Evolutionary conservation across 2,329 filamentous ascomycete species (phyloP).

Genomic region (Paraphaeosphaeria minitans): DNA sequence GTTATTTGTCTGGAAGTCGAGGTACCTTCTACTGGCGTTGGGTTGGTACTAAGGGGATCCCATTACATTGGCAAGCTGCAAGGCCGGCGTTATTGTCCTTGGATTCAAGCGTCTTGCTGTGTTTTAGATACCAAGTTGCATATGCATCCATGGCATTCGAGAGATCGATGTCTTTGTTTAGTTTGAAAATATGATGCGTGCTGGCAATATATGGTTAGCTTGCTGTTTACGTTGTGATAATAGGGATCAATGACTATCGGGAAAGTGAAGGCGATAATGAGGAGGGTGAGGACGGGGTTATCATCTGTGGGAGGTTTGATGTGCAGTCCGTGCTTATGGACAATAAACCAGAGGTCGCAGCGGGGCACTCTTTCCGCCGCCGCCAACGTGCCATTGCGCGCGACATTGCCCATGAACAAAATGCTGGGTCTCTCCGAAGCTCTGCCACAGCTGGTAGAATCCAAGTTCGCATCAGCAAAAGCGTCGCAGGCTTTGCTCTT

Average conservation of each 20-base stretch:
- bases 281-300: not conserved
- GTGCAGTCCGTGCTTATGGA: conserved; percentile 5
- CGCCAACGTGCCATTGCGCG: not conserved
- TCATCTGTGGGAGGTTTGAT: not conserved
- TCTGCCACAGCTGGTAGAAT: conserved; percentile 44
- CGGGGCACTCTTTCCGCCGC: not conserved
- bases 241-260: not conserved
- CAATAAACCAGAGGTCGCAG: not conserved
- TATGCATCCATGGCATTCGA: not conserved
- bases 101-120: not conserved
- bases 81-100: not conserved
- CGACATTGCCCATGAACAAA: conserved; percentile 29
- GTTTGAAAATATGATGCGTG: not conserved
- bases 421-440: conserved; percentile 40
- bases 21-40: not conserved
- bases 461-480: conserved; percentile 46
- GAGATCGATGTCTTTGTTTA: not conserved
- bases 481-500: conserved; percentile 44
- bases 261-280: not conserved
- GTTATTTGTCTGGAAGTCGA: not conserved
- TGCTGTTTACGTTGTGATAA: not conserved
- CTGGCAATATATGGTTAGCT: not conserved
- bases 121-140: conserved; percentile 7
- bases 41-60: not conserved
- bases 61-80: not conserved